A percentile compares a stretch with the other conserved stretches of the same genome.
Conservation (phyloP, 345 rosid species). For the Cochlearia excelsa region DNA sequence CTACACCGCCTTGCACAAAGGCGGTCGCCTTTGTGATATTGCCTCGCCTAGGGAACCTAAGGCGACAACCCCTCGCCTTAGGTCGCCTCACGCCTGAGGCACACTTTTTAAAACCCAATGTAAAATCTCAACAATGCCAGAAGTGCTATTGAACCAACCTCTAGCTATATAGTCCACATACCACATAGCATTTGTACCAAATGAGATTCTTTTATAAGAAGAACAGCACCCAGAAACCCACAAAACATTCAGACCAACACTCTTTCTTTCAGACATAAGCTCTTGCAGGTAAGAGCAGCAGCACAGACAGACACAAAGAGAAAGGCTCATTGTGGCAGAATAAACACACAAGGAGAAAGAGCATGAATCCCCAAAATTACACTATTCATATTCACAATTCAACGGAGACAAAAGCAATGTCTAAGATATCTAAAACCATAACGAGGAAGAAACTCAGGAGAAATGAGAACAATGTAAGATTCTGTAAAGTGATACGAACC, state of each 20-base stretch:
- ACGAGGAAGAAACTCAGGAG: not conserved
- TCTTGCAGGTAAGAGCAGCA: no score
- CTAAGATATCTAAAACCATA: constrained; percentile 15
- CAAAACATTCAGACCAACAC: no score
- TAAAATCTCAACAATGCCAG: not conserved
- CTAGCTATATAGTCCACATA: not conserved
- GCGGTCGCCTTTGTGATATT: no score
- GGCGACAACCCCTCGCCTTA: no score
- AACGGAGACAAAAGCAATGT: not conserved
- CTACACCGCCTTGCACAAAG: no score
- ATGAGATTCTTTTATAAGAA: constrained; percentile 42
- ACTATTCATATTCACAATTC: not conserved
- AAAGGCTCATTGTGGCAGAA: no score
- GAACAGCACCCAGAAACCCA: no score
- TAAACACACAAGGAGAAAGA: not conserved
- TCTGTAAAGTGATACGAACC: constrained; percentile 44
- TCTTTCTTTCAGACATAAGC: no score
- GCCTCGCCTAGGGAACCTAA: no score
- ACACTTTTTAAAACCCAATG: no score
- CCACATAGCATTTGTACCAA: not conserved
- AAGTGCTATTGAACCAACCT: not conserved
- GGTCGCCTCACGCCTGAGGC: no score
- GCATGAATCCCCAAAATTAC: not conserved
- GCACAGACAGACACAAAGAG: no score
- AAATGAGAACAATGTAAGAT: not conserved